A percentile compares a stretch with the other conserved stretches of the same genome.
Evolutionary conservation across 2,329 filamentous ascomycete genomes (phyloP).

Genomic region (Colletotrichum ledebouriae): DNA sequence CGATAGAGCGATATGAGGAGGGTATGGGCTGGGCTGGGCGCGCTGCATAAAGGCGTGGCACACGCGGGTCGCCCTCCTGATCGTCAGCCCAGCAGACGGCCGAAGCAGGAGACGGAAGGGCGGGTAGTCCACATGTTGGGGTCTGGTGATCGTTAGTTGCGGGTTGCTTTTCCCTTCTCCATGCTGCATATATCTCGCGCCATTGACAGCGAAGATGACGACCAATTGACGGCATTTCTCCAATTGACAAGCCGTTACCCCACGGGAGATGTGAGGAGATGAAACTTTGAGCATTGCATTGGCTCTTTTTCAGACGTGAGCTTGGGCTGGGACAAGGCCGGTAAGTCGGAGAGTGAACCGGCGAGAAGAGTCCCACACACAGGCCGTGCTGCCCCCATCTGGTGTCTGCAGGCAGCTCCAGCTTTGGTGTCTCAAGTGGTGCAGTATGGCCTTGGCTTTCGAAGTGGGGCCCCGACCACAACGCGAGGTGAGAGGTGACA

Average conservation of each 20-base stretch:
- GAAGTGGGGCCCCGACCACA: conserved; percentile 29
- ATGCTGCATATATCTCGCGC: conserved; percentile 5
- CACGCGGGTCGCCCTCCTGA: conserved; percentile 13
- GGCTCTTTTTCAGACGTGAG: conserved; percentile 32
- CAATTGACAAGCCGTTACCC: conserved; percentile 25
- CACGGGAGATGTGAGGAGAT: conserved; percentile 20
- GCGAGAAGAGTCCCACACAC: conserved; percentile 1
- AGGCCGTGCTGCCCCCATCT: conserved; percentile 17
- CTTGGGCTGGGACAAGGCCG: conserved; percentile 27
- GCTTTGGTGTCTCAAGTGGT: conserved; percentile 9
- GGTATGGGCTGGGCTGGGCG: conserved; percentile 26
- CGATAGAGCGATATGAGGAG: conserved; percentile 10
- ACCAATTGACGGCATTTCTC: conserved; percentile 14
- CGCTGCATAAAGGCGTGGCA: conserved; percentile 30
- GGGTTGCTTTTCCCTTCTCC: neutral
- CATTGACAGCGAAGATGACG: conserved; percentile 16
- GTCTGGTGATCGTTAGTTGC: conserved; percentile 9
- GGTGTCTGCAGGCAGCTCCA: neutral
- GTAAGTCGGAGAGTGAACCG: conserved; percentile 5
- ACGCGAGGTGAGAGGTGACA: conserved; percentile 26
- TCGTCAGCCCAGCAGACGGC: conserved; percentile 24
- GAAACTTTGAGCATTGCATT: conserved; percentile 27
- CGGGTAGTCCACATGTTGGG: neutral
- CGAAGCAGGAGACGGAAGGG: conserved; percentile 25
- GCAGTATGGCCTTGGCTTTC: conserved; percentile 23